A percentile compares a stretch with the other conserved stretches of the same genome.
phyloP scores from a whole-genome alignment of 108 stramenopile genomes.

The Skeletonema menzelii region DNA sequence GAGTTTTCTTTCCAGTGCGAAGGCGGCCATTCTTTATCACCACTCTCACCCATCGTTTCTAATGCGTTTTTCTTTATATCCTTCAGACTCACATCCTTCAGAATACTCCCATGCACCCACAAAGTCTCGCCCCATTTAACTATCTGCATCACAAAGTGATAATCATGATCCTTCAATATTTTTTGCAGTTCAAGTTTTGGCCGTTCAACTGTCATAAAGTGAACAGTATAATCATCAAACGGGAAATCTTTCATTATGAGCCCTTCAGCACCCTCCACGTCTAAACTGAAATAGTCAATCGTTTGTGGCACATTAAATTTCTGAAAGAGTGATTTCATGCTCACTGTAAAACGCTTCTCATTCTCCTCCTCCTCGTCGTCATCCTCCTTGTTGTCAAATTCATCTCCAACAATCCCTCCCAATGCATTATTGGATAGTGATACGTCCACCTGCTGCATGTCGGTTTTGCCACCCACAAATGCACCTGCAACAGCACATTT shows the following conservation, averaged over 20 bases:
- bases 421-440: slow-evolving; percentile 10
- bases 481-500: slow-evolving; percentile 32
- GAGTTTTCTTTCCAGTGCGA: too few species aligned
- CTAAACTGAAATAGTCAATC: slow-evolving; percentile 68
- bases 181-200: slow-evolving; percentile 35
- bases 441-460: not conserved
- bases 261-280: slow-evolving; percentile 73
- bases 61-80: too few species aligned
- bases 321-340: slow-evolving; percentile 48
- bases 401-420: slow-evolving; percentile 61
- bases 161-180: slow-evolving; percentile 27
- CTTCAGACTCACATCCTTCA: too few species aligned
- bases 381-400: slow-evolving; percentile 45
- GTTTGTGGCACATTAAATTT: slow-evolving; percentile 39
- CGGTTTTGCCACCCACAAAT: slow-evolving; percentile 20
- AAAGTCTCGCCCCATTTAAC: slow-evolving; percentile 27
- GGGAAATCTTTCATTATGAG: slow-evolving; percentile 64
- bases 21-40: too few species aligned
- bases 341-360: slow-evolving; percentile 39
- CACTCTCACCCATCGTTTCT: too few species aligned
- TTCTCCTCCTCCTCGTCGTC: not conserved
- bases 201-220: slow-evolving; percentile 59
- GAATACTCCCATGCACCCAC: slow-evolving; percentile 14
- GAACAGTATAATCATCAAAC: slow-evolving; percentile 47
- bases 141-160: slow-evolving; percentile 4